A percentile compares a stretch with the other conserved stretches of the same genome.
Conservation (phyloP, 2,329 filamentous ascomycete genomes). For the Didymosphaeria variabile region DNA sequence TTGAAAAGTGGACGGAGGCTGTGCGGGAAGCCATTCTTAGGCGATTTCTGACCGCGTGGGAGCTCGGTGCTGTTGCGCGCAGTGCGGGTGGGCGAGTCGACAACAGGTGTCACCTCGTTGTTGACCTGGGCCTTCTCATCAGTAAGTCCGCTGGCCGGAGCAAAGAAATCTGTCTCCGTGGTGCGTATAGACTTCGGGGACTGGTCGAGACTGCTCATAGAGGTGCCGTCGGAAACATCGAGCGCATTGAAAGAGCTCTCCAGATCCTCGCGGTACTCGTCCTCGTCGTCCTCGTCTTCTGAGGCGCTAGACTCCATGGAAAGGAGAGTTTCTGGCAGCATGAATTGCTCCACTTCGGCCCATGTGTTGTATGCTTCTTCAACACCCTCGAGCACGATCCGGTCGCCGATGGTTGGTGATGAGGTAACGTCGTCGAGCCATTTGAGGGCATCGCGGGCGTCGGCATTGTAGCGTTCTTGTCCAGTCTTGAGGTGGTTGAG, state of each 20-base stretch:
- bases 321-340: constrained; percentile 59
- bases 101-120: constrained; percentile 19
- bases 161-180: constrained; percentile 47
- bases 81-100: constrained; percentile 37
- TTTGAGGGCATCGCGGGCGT: constrained; percentile 58
- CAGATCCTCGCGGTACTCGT: constrained; percentile 49
- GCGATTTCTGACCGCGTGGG: constrained; percentile 31
- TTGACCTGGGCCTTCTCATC: constrained; percentile 39
- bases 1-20: constrained; percentile 59
- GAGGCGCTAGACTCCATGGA: constrained; percentile 57
- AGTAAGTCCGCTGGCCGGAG: constrained; percentile 31
- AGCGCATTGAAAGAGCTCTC: constrained; percentile 49
- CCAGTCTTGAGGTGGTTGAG: constrained; percentile 55
- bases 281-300: constrained; percentile 42
- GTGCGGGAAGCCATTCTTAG: constrained; percentile 47
- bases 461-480: constrained; percentile 53
- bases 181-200: constrained; percentile 53
- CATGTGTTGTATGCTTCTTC: constrained; percentile 59
- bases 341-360: constrained; percentile 59
- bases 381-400: constrained; percentile 58
- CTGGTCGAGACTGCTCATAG: constrained; percentile 53
- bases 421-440: constrained; percentile 63
- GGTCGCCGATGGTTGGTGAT: constrained; percentile 47
- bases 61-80: constrained; percentile 42
- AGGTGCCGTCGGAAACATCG: constrained; percentile 49